These are phyloP conservation scores for Rhizophora mangle DNA, from an alignment of 345 rosid genomes.

Conservation along the genomic window DNA sequence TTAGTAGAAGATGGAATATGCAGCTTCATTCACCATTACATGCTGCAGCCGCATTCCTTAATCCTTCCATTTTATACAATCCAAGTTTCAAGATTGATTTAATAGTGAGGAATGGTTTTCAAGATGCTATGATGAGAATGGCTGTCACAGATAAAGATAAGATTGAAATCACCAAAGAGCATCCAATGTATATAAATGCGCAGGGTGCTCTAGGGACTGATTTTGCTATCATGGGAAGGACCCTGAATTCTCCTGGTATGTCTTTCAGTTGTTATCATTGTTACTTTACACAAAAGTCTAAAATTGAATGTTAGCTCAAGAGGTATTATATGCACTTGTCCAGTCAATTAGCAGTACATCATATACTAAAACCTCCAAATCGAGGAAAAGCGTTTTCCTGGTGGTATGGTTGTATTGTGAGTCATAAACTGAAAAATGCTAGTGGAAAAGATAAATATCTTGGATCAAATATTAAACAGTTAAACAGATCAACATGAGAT, in stretches of 20 bases:
- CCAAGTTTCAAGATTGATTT: slow-evolving; percentile 47
- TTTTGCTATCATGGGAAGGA: slow-evolving; percentile 62
- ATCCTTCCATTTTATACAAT: slow-evolving; percentile 58
- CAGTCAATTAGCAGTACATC: too few relatives aligned
- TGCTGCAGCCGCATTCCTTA: slow-evolving; percentile 47
- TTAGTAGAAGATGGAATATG: slow-evolving; percentile 20
- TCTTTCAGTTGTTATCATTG: neutral
- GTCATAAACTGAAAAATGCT: too few relatives aligned
- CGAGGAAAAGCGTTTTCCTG: too few relatives aligned
- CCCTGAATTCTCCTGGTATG: slow-evolving; percentile 58
- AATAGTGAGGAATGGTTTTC: slow-evolving; percentile 61
- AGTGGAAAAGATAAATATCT: too few relatives aligned
- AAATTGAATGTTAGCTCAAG: too few relatives aligned
- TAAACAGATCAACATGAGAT: too few relatives aligned
- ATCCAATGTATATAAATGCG: slow-evolving; percentile 45
- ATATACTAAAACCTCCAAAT: too few relatives aligned
- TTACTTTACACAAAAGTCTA: too few relatives aligned
- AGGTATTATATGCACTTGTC: too few relatives aligned
- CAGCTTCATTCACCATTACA: slow-evolving; percentile 25
- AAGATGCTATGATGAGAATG: slow-evolving; percentile 59
- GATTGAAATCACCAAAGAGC: slow-evolving; percentile 50
- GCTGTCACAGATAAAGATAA: slow-evolving; percentile 42
- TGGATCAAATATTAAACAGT: too few relatives aligned
- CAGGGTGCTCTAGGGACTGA: slow-evolving; percentile 63
- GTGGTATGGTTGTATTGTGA: too few relatives aligned